Conservation (phyloP, 768 basidiomycete genomes). For the Suillus ampliporus region DNA sequence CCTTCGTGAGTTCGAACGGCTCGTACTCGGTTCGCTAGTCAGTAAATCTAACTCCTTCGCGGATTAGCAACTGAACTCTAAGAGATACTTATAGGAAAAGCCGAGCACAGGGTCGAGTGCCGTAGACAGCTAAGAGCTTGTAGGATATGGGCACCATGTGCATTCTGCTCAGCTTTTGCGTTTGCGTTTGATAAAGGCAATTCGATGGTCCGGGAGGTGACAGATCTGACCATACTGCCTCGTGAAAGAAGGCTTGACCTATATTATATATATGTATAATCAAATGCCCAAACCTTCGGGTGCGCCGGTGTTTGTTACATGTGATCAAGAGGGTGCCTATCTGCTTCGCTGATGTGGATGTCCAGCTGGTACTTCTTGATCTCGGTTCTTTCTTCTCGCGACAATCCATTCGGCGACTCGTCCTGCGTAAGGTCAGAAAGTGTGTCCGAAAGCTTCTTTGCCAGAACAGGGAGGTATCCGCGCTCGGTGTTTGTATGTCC, state of each 20-base stretch:
- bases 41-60: not conserved
- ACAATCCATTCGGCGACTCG: constrained; percentile 39
- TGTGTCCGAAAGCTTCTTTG: constrained; percentile 66
- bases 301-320: constrained; percentile 44
- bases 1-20: not conserved
- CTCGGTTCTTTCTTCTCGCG: constrained; percentile 36
- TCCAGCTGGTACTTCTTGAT: constrained; percentile 43
- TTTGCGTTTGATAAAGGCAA: not conserved
- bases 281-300: constrained; percentile 29
- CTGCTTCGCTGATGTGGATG: constrained; percentile 73
- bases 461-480: constrained; percentile 83
- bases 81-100: not conserved
- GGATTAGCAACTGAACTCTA: not conserved
- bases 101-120: not conserved
- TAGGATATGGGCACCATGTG: not conserved
- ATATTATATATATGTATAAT: constrained; percentile 19
- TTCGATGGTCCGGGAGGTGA: not conserved
- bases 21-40: not conserved
- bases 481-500: constrained; percentile 97
- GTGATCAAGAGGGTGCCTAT: constrained; percentile 76
- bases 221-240: not conserved
- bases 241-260: not conserved
- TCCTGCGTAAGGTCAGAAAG: constrained; percentile 38
- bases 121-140: not conserved
- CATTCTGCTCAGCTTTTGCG: not conserved